phyloP scores from a whole-genome alignment of 2,329 filamentous ascomycete genomes.

The Fusarium anthophilum region DNA sequence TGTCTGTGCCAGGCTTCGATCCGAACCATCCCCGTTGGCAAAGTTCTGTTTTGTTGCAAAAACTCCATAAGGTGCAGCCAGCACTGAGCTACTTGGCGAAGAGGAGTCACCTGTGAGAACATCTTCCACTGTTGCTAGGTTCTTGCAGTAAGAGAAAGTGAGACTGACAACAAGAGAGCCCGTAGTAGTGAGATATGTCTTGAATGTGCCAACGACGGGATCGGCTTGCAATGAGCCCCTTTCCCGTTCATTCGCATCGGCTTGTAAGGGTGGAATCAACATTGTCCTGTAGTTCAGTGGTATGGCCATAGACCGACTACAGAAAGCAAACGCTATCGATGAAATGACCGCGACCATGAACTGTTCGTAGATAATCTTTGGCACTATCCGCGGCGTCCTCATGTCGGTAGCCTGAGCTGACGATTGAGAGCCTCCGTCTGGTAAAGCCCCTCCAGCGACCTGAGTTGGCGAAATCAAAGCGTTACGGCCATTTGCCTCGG shows the following conservation, averaged over 20 bases:
- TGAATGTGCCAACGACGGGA: conserved; percentile 59
- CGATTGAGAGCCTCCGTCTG: conserved; percentile 43
- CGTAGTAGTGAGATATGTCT: conserved; percentile 64
- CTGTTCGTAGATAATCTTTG: conserved; percentile 61
- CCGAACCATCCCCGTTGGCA: conserved; percentile 42
- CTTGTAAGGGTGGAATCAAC: conserved; percentile 51
- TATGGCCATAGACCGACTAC: conserved; percentile 58
- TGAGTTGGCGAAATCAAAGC: conserved; percentile 33
- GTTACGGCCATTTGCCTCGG: conserved; percentile 50
- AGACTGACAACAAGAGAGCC: conserved; percentile 63
- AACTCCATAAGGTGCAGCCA: conserved; percentile 65
- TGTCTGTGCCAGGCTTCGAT: conserved; percentile 54
- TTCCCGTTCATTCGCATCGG: conserved; percentile 25
- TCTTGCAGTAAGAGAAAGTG: conserved; percentile 57
- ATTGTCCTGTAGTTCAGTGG: conserved; percentile 64
- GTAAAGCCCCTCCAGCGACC: conserved; percentile 4
- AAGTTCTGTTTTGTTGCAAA: conserved; percentile 43
- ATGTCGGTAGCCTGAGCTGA: conserved; percentile 43
- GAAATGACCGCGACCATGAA: conserved; percentile 64
- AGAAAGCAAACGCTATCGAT: conserved; percentile 61
- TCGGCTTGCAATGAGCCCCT: conserved; percentile 26
- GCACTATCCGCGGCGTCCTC: conserved; percentile 36
- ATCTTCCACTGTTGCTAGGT: conserved; percentile 59
- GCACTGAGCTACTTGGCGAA: conserved; percentile 55
- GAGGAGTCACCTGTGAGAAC: conserved; percentile 51